Evolutionary conservation across 179 eudicot species (phyloP).

Genomic region (Silene vulgaris): DNA sequence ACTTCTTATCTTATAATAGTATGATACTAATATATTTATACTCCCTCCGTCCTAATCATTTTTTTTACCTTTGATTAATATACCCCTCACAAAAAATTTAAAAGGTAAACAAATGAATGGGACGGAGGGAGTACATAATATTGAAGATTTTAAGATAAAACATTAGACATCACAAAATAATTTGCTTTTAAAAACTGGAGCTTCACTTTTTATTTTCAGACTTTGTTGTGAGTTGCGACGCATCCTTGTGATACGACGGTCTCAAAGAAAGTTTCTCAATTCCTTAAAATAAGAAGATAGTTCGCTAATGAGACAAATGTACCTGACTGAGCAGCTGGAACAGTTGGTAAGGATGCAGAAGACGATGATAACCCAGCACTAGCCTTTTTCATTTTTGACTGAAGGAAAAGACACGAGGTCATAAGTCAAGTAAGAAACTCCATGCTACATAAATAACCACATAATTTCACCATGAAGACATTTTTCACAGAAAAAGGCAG

Average conservation of each 20-base stretch:
- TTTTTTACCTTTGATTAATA: too few species aligned
- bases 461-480: background rate
- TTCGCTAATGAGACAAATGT: slow-evolving; percentile 7
- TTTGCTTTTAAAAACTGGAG: background rate
- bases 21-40: too few species aligned
- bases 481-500: background rate
- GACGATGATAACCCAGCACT: slow-evolving; percentile 44
- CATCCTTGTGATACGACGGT: background rate
- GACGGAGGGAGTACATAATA: background rate
- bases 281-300: background rate
- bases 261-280: background rate
- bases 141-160: background rate
- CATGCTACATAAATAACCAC: background rate
- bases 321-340: slow-evolving; percentile 54
- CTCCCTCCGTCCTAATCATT: too few species aligned
- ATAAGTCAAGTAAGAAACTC: background rate
- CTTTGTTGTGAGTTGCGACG: background rate
- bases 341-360: slow-evolving; percentile 33
- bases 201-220: background rate
- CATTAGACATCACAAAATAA: too few species aligned
- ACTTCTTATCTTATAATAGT: background rate
- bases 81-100: too few species aligned
- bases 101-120: too few species aligned
- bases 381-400: slow-evolving; percentile 69
- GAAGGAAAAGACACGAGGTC: slow-evolving; percentile 24